Percentiles rank a stretch among this genome's conserved stretches.
Conservation (phyloP, 192 early-diverging fungal genomes). For the Helicostylum pulchrum region DNA sequence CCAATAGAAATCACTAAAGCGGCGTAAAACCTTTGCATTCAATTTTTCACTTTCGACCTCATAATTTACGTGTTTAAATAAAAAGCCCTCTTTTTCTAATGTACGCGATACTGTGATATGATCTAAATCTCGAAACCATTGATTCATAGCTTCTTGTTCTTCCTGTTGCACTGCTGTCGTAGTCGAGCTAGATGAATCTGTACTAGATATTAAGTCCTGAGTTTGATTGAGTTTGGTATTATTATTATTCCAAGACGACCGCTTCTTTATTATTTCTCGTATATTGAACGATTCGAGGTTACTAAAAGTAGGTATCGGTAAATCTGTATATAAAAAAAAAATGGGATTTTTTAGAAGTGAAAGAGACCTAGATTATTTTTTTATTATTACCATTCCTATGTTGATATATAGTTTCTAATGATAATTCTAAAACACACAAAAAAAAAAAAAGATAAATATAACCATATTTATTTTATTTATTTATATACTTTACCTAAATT, state of each 20-base stretch:
- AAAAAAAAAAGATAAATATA: not conserved
- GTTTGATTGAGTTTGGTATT: not conserved
- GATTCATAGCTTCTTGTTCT: slow-evolving; percentile 29
- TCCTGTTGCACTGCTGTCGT: slow-evolving; percentile 8
- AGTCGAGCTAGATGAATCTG: too few species aligned
- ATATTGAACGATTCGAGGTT: slow-evolving; percentile 31
- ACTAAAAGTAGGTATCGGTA: slow-evolving; percentile 57
- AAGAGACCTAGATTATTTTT: not conserved
- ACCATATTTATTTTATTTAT: not conserved
- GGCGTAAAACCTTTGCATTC: slow-evolving; percentile 60
- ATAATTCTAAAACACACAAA: slow-evolving; percentile 41
- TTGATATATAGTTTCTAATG: slow-evolving; percentile 60
- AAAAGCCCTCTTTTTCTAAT: slow-evolving; percentile 50
- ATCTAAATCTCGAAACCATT: slow-evolving; percentile 57
- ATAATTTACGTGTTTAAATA: slow-evolving; percentile 88
- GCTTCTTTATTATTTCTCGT: not conserved
- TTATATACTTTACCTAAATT: slow-evolving; percentile 56
- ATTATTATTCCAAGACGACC: not conserved
- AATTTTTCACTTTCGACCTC: slow-evolving; percentile 71
- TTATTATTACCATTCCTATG: slow-evolving; percentile 54
- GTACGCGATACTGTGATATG: slow-evolving; percentile 50
- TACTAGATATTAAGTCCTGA: not conserved
- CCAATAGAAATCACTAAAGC: slow-evolving; percentile 95
- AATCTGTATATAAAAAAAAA: not conserved
- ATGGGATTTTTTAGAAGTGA: not conserved